A percentile compares a stretch with the other conserved stretches of the same genome.
These are phyloP conservation scores for Grosmannia clavigera DNA, from an alignment of 2,329 filamentous ascomycete genomes.

Conservation along the genomic window DNA sequence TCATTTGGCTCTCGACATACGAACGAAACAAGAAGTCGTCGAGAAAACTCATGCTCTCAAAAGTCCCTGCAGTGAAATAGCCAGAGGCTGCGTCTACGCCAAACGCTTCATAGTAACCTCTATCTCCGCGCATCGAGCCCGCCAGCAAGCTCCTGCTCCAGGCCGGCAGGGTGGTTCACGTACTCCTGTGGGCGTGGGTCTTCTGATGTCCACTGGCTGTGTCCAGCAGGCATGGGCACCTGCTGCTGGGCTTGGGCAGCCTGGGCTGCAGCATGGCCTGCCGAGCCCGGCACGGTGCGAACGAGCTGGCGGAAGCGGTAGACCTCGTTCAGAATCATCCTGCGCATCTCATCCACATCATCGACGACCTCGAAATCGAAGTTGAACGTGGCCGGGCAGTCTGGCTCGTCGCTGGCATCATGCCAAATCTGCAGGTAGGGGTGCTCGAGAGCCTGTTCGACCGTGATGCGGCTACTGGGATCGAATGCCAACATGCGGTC, in stretches of 20 bases:
- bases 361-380: conserved; percentile 98
- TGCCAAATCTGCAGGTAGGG: conserved; percentile 97
- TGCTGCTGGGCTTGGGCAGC: conserved; percentile 20
- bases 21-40: neutral
- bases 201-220: conserved; percentile 43
- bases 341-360: conserved; percentile 87
- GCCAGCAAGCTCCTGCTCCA: conserved; percentile 48
- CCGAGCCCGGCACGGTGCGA: conserved; percentile 33
- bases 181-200: conserved; percentile 51
- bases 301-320: conserved; percentile 62
- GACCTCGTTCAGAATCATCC: conserved; percentile 96
- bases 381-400: conserved; percentile 88
- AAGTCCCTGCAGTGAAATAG: neutral
- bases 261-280: conserved; percentile 13
- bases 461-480: conserved; percentile 81
- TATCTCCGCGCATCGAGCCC: conserved; percentile 39
- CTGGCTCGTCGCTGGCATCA: conserved; percentile 89
- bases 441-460: conserved; percentile 92
- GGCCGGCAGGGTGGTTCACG: conserved; percentile 30
- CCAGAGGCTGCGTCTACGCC: neutral
- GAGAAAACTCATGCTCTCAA: neutral
- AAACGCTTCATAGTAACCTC: neutral
- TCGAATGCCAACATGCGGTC: conserved; percentile 98
- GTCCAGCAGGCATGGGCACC: conserved; percentile 40
- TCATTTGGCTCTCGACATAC: neutral